Evolutionary conservation across 176 grass and related monocot genomes (phyloP).

Genomic region (Carex cristatella): DNA sequence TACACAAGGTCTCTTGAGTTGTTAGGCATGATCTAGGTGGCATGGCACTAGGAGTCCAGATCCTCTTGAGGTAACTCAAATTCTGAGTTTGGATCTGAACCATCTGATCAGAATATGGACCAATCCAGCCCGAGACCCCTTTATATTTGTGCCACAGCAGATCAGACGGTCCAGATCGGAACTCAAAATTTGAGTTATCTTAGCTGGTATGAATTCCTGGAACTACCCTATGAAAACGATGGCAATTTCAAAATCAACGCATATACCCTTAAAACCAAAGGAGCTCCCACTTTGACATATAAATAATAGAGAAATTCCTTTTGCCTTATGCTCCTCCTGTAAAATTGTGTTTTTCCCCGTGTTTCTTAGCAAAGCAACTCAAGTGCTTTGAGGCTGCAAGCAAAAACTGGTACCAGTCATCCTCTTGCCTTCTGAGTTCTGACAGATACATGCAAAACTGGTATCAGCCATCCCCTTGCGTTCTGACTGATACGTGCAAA

Average conservation of each 20-base stretch:
- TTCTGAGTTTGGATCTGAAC: no score
- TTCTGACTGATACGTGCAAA: background rate
- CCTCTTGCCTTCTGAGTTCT: no score
- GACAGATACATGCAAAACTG: background rate
- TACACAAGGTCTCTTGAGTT: constrained; percentile 13
- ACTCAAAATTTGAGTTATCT: no score
- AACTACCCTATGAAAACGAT: background rate
- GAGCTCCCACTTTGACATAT: background rate
- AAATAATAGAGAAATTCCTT: background rate
- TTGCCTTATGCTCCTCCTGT: background rate
- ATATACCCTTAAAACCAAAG: no score
- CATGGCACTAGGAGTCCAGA: background rate
- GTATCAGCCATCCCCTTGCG: background rate
- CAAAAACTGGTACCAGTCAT: background rate
- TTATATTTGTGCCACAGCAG: no score
- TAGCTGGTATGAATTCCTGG: no score
- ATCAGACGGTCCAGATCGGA: no score
- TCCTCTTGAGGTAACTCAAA: no score
- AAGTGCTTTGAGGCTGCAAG: background rate
- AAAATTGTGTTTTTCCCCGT: background rate
- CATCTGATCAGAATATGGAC: no score
- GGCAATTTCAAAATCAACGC: background rate
- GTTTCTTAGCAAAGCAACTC: background rate
- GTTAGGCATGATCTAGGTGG: background rate
- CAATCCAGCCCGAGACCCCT: no score